Evolutionary conservation across 805 yeast genomes (phyloP).

Genomic region (Candida jianshihensis): DNA sequence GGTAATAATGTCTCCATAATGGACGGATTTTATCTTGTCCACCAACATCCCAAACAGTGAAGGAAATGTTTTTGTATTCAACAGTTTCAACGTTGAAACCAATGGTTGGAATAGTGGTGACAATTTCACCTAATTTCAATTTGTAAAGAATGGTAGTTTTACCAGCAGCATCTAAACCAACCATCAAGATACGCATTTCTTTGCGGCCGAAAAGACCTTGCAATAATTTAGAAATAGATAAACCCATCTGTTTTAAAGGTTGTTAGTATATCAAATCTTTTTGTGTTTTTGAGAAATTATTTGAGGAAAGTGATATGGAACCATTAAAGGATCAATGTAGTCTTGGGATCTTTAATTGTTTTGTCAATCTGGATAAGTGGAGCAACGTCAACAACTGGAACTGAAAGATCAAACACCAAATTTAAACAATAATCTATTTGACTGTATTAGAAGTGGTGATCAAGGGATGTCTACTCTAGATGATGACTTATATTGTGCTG

Average conservation of each 20-base stretch:
- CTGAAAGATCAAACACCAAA: no score
- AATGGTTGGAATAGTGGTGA: slow-evolving; percentile 93
- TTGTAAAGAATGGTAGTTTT: slow-evolving; percentile 94
- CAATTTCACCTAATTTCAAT: slow-evolving; percentile 92
- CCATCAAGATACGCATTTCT: slow-evolving; percentile 98
- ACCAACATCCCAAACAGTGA: slow-evolving; percentile 99
- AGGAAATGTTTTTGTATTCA: slow-evolving; percentile 93
- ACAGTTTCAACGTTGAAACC: slow-evolving; percentile 98
- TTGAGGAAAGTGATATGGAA: no score
- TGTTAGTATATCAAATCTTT: slow-evolving; percentile 7
- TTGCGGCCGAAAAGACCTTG: slow-evolving; percentile 94
- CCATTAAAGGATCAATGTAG: no score
- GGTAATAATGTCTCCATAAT: slow-evolving; percentile 98
- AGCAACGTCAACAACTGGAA: no score
- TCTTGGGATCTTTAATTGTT: no score
- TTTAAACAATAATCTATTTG: no score
- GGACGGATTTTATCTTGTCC: slow-evolving; percentile 99
- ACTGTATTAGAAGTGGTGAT: no score
- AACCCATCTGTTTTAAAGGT: slow-evolving; percentile 62
- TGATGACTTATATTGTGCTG: no score
- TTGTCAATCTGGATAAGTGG: no score
- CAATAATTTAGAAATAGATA: slow-evolving; percentile 88
- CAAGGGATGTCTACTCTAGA: no score
- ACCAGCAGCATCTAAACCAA: slow-evolving; percentile 98
- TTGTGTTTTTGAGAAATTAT: background rate